Evolutionary conservation across 192 early-diverging fungal genomes (phyloP).

Genomic region (Dissophora globulifera): DNA sequence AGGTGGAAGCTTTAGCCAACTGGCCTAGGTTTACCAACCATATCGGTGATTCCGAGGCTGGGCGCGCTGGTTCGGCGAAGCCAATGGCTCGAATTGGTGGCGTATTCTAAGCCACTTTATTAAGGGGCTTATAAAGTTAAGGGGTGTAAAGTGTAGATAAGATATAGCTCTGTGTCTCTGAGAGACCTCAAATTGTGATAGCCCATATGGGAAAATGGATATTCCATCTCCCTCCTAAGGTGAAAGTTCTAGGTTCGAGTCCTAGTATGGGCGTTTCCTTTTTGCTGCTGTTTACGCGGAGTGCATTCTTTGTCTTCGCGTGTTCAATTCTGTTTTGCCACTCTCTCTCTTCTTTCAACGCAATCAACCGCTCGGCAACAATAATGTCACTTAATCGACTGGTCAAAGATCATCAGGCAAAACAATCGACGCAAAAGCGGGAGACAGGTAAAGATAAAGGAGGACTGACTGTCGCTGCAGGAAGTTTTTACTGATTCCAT

Average conservation of each 20-base stretch:
- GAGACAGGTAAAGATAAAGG: conserved; percentile 75
- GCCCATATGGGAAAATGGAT: conserved; percentile 71
- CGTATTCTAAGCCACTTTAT: no score
- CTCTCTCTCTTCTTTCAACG: background rate
- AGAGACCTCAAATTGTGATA: background rate
- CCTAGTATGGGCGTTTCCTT: conserved; percentile 62
- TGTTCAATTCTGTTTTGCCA: no score
- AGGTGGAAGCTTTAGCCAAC: no score
- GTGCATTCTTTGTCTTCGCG: no score
- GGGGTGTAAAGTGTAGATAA: no score
- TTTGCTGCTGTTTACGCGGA: conserved; percentile 7
- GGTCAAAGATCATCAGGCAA: conserved; percentile 68
- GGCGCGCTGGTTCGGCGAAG: no score
- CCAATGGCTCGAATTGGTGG: no score
- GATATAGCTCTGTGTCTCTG: no score
- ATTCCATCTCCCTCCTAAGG: conserved; percentile 73
- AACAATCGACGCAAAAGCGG: conserved; percentile 61
- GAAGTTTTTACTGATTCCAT: background rate
- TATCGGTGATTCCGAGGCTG: no score
- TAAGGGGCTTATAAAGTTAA: no score
- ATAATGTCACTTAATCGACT: conserved; percentile 58
- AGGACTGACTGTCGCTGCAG: no score
- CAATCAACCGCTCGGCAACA: background rate
- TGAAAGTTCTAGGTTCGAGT: conserved; percentile 72
- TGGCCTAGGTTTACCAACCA: no score